Conservation (phyloP, 2,329 filamentous ascomycete species). For the Diaporthe caulivora region DNA sequence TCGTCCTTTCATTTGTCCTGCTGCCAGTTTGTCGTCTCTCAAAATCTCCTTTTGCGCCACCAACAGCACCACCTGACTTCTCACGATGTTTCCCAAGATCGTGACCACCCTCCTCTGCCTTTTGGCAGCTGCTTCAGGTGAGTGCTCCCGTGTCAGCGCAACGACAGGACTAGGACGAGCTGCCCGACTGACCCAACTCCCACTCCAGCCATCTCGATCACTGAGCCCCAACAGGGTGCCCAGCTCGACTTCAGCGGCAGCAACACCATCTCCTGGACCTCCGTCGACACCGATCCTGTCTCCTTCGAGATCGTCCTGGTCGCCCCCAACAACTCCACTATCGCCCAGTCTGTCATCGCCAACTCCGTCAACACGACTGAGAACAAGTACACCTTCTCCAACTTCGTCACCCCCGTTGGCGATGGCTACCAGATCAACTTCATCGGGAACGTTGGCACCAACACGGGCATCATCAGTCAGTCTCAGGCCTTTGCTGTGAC, state of each 20-base stretch:
- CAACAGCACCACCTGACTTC: too few species aligned
- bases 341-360: slow-evolving; percentile 49
- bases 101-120: slow-evolving; percentile 34
- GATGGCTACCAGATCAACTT: slow-evolving; percentile 57
- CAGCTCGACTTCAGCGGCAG: slow-evolving; percentile 52
- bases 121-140: slow-evolving; percentile 36
- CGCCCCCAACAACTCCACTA: slow-evolving; percentile 52
- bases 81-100: slow-evolving; percentile 37
- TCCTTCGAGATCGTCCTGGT: slow-evolving; percentile 56
- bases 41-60: neutral
- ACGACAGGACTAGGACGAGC: too few species aligned
- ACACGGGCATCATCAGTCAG: slow-evolving; percentile 56
- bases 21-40: neutral
- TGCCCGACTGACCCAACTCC: slow-evolving; percentile 2
- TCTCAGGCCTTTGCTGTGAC: slow-evolving; percentile 42
- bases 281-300: slow-evolving; percentile 53
- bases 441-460: slow-evolving; percentile 47
- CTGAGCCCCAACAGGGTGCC: slow-evolving; percentile 48
- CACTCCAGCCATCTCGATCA: slow-evolving; percentile 50
- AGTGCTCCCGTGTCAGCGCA: neutral
- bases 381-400: slow-evolving; percentile 51
- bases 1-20: neutral
- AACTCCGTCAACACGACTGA: slow-evolving; percentile 50
- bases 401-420: slow-evolving; percentile 44
- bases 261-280: slow-evolving; percentile 54